phyloP scores from a whole-genome alignment of 75 land plant species.

The Sequoia sempervirens region DNA sequence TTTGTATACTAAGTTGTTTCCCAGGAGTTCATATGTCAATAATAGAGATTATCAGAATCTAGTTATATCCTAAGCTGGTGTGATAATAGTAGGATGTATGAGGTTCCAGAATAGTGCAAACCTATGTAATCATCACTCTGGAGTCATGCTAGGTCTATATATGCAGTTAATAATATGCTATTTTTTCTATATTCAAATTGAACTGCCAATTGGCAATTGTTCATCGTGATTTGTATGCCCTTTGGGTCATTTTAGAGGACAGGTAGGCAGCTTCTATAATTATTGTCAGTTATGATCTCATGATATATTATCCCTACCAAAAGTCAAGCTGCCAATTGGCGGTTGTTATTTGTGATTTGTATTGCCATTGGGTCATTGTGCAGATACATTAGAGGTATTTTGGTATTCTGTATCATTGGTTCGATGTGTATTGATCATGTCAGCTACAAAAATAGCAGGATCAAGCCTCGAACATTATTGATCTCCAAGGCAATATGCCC shows the following conservation, averaged over 20 bases:
- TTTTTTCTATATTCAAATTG: constrained; percentile 3
- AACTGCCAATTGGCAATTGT: constrained; percentile 4
- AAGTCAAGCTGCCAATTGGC: constrained; percentile 12
- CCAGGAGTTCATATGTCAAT: constrained; percentile 1
- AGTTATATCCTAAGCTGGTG: constrained; percentile 6
- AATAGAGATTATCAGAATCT: background rate
- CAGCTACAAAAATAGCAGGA: background rate
- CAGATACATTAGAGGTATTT: constrained; percentile 1
- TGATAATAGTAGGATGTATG: background rate
- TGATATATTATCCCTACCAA: background rate
- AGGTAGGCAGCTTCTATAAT: background rate
- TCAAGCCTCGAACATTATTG: background rate
- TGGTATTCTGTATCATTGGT: background rate
- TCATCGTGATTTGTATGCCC: background rate
- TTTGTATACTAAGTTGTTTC: constrained; percentile 12
- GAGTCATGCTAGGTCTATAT: background rate
- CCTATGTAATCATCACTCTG: constrained; percentile 1
- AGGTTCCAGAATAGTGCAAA: background rate
- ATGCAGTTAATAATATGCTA: background rate
- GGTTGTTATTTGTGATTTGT: constrained; percentile 4
- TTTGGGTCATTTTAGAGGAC: background rate
- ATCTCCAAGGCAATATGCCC: no score
- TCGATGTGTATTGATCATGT: background rate
- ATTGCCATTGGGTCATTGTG: background rate
- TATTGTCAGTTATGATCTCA: background rate